Evolutionary conservation across 2,329 filamentous ascomycete genomes (phyloP), one percentile per base, ranked within the genome.

Genomic region (Botrytis cinerea): DNA sequence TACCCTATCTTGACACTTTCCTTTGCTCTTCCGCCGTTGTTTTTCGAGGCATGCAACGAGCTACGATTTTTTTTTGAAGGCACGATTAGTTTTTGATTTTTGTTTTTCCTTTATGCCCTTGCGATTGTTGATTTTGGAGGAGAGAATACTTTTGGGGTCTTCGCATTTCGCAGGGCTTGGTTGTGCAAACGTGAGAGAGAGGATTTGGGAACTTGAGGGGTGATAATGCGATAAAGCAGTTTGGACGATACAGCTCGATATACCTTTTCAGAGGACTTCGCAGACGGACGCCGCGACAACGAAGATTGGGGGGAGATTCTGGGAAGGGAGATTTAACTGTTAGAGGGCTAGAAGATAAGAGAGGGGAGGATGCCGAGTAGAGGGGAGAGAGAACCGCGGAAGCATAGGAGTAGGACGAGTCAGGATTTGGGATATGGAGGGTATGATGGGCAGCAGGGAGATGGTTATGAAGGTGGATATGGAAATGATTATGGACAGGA

Each of bases 191-290:
- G 16, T 32, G 35, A 10, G 64, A 48, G 38, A 48, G 38, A 32
- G 45, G 14, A 8, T 16, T 40, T 40, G 25, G 25, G 45, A 40
- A 40, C 7, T 71, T 22, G 69, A 35, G 4, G 14, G 35, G 60
- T 28, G 45, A 71, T 66, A 12, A 72, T 72, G 70, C 60, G 70
- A 72, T 72, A 72, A 67, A 62, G 20, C 57, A 72, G 38, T 32
- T 46, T 45, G 54, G 54, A n/a, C 68, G 54, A 8, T 12, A 35
- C 20, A 45, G 22, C 22, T 61, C 32, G 54, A 32, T 59, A 43
- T 54, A 66, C 45, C 61, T 67, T 64, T 5, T 28, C 48, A 54
- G 22, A 40, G 45, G 38, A 10, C 18, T 35, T n/a, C 61, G 46
- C 60, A 57, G 59, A 43, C 28, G 22, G 18, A 32, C 18, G 54